Conservation (phyloP, 495 filamentous ascomycete species). For the Friedmanniomyces endolithicus region DNA sequence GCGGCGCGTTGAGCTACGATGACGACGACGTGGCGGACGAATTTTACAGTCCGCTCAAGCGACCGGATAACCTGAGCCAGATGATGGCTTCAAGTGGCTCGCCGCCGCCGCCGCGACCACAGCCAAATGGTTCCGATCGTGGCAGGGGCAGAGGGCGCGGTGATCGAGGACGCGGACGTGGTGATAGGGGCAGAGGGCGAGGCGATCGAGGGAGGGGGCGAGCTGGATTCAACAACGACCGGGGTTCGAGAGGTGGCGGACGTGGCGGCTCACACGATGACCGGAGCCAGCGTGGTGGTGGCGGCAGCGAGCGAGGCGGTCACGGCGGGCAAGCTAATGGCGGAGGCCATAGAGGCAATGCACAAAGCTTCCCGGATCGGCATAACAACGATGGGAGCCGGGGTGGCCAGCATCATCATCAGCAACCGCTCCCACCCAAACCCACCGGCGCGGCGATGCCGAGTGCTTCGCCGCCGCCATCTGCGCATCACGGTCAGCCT, state of each 20-base stretch:
- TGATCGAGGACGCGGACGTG: slow-evolving; percentile 38
- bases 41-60: slow-evolving; percentile 19
- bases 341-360: slow-evolving; percentile 7
- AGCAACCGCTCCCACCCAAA: slow-evolving; percentile 1
- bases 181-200: slow-evolving; percentile 34
- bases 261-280: background rate
- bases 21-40: slow-evolving; percentile 11
- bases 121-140: background rate
- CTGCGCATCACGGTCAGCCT: background rate
- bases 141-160: slow-evolving; percentile 21
- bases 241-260: background rate
- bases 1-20: slow-evolving; percentile 17
- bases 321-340: background rate
- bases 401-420: background rate
- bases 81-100: slow-evolving; percentile 23
- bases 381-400: slow-evolving; percentile 13
- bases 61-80: slow-evolving; percentile 33
- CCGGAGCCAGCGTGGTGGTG: slow-evolving; percentile 5
- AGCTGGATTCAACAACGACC: background rate
- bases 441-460: background rate
- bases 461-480: background rate
- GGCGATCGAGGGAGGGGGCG: slow-evolving; percentile 20
- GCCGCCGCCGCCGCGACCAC: slow-evolving; percentile 3
- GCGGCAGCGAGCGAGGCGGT: background rate
- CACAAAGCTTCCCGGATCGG: slow-evolving; percentile 19